Conservation (phyloP, 2,329 filamentous ascomycete genomes). For the Botrytis elliptica region DNA sequence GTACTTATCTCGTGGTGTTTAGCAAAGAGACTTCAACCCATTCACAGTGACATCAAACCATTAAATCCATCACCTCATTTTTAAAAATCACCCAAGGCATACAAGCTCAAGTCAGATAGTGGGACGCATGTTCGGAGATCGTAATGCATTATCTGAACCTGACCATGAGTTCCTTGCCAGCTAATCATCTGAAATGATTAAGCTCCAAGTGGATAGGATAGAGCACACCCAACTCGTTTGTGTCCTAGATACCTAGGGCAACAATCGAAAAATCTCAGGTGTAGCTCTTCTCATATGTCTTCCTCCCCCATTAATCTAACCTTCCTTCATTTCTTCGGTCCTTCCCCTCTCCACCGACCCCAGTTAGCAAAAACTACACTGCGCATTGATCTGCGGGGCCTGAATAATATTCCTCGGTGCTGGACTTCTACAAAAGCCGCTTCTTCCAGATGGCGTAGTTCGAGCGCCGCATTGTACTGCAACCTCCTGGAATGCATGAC, state of each 20-base stretch:
- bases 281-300: background rate
- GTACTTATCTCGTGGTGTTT: no score
- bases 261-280: background rate
- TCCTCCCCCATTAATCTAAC: background rate
- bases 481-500: background rate
- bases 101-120: background rate
- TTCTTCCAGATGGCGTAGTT: background rate
- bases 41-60: background rate
- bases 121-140: background rate
- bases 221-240: background rate
- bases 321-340: background rate
- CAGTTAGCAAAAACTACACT: background rate
- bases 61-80: background rate
- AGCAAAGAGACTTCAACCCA: background rate
- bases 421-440: background rate
- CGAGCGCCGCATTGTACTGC: background rate
- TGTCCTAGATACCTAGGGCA: background rate
- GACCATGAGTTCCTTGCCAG: background rate
- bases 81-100: background rate
- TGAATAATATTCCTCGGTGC: background rate
- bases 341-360: background rate
- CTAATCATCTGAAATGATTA: background rate
- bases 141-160: background rate
- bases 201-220: background rate
- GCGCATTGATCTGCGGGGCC: background rate